Evolutionary conservation across 192 early-diverging fungal genomes (phyloP), one percentile per base, ranked within the genome.

Genomic region (Rhizoclosmatium globosum): DNA sequence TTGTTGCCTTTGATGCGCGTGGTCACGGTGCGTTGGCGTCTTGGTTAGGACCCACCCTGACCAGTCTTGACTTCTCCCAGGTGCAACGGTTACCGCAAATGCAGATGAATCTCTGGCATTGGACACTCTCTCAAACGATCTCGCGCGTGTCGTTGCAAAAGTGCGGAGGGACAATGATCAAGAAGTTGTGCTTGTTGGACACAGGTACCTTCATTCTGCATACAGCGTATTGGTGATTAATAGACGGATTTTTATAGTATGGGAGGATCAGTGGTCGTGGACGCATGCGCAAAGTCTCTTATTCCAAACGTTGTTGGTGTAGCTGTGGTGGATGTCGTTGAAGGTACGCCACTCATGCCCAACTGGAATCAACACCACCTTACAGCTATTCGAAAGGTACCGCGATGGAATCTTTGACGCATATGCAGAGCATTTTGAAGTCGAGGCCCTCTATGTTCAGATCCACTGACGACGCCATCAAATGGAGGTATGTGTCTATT

Each of bases 401-500:
- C 39, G 74, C 74, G 47, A 76, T 76, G 11, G 74, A 76, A n/a
- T 76, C 74, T 66, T 46, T 76, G 64, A 38, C 62, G 2, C 74
- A 76, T 46, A 66, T 76, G 74, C 48, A 67, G n/a, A 23, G 41
- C 64, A 66, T 76, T 19, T 47, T 76, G 57, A 43, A 66, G 41
- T n/a, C 23, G 31, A 43, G 57, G 31, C 74, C 61, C 23, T 31
- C 62, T 3, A 39, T 48, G 31, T 88, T 88, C 64, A 21, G 46
- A 21, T 74, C 71, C 3, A 17, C 68, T 3, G 71, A 64, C 11
- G 60, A 82, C 21, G 87, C 87, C 1, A 77, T 88, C 11, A 68
- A 88, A 31, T 88, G 87, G 87, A 78, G 75, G 81, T 85, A 59
- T 66, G 48, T 38, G 7, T 66, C 21, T 47, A 15, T 42, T 64